Base-by-base conservation (phyloP, 371 early-diverging fungal genomes). In the Globomyces sp. region DNA sequence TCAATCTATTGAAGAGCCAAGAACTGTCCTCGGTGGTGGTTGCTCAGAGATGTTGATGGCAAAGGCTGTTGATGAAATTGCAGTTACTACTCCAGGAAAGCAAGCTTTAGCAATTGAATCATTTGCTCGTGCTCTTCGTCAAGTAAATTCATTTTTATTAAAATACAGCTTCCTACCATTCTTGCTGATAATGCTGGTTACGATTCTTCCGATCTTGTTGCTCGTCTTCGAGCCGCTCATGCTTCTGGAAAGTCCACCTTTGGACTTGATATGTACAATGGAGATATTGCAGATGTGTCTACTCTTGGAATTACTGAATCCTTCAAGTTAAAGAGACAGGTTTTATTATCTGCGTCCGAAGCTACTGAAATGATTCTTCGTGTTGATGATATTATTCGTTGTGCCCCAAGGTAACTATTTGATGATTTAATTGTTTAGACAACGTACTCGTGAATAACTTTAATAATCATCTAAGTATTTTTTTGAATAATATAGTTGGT, bases 121-220 rank as follows among this genome's bases (percentile, higher is more conserved):
- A 43, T 99, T 99, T 85, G 90, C 99, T 44, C 87, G 89, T 70
- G 99, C 99, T 8, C 83, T 99, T 49, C 89, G 98, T 66, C 92
- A 93, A 77, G 83, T 83, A 64, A 66, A 39, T 44, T 36, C 67
- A 13, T 13, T 4, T 13, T 10, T 46, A n/a, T 69, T 51, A 42
- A 11, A 46, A 45, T 34, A 8, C 63, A 88, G 83, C 91, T 99
- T 81, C 99, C 99, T 13, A 93, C 95, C 34, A 99, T 98, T 70
- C 81, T 99, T 62, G 94, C 99, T 37, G 99, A 99, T 74, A 99
- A 99, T 76, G 98, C 96, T 45, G 99, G 99, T 59, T 96, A 93
- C 73, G 96, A 99, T 78, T 91, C 93, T 65, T 89, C 94, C 1
- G 95, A 96, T 65, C 79, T 99, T 47, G 96, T 96, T 9, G 85